phyloP scores from a whole-genome alignment of 768 basidiomycete genomes.

The Amanita pseudoporphyria region DNA sequence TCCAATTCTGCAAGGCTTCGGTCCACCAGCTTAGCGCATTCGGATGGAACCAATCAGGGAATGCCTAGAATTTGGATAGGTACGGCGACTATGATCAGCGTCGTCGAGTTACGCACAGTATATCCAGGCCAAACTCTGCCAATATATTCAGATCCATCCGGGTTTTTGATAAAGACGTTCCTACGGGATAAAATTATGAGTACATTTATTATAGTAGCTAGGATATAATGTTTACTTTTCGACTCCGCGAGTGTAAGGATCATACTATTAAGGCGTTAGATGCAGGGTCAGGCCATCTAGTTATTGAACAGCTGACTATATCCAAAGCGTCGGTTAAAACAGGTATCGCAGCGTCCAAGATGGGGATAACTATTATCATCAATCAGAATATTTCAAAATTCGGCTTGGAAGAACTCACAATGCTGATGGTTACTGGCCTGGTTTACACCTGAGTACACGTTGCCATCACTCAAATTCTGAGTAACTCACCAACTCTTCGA shows the following conservation, averaged over 20 bases:
- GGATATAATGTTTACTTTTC: conserved; percentile 32
- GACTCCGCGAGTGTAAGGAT: conserved; percentile 53
- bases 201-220: conserved; percentile 7
- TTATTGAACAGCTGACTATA: conserved; percentile 32
- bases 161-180: conserved; percentile 68
- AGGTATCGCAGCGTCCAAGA: conserved; percentile 56
- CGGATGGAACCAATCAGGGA: conserved; percentile 24
- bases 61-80: conserved; percentile 13
- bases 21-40: conserved; percentile 24
- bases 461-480: conserved; percentile 16
- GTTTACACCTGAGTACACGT: neutral
- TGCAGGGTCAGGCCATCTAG: neutral
- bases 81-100: neutral
- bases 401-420: conserved; percentile 20
- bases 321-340: conserved; percentile 51
- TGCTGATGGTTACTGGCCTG: conserved; percentile 33
- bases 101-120: conserved; percentile 31
- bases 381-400: neutral
- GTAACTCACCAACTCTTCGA: conserved; percentile 41
- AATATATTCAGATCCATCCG: conserved; percentile 60
- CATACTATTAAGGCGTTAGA: conserved; percentile 34
- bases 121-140: conserved; percentile 77
- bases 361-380: conserved; percentile 46
- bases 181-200: conserved; percentile 20
- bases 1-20: conserved; percentile 23